Evolutionary conservation across 768 basidiomycete genomes (phyloP), one percentile per base, ranked within the genome.

Genomic region (Collybia nuda): DNA sequence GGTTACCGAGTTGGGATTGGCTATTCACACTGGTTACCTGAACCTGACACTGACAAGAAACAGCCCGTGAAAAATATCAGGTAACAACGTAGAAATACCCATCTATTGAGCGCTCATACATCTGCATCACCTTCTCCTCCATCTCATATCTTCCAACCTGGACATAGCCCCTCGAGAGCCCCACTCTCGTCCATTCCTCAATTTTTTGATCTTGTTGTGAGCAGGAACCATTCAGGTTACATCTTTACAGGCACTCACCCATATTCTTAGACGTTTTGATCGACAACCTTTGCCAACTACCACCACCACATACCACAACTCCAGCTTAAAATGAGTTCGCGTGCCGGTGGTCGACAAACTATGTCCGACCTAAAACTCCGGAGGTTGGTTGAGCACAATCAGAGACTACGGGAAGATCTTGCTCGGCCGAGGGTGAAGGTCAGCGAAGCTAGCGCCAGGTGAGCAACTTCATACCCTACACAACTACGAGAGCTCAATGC

Each of bases 351-450:
- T 45, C 74, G 82, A 53, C 93, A 94, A 75, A 91, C 91, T 57
- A 96, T 98, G 93, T 91, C 91, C 41, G 95, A 98, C 78, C 89
- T 98, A 68, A 97, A 97, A 81, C 88, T 97, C 51, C 82, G 95
- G 21, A 82, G 95, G 39, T 76, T 98, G 62, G 87, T 91, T 29
- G 95, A 98, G 69, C 94, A 98, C 75, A 98, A 97, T 65, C 87
- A 90, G 67, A 81, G 95, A 53, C 72, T 97, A 60, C 74, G 88
- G 59, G 95, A 97, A 64, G 95, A 98, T 69, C 75, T 98, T 49
- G 86, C 90, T 24, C 75, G 95, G 58, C 94, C 93, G 24, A 75
- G 95, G 66, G 84, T 94, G 61, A 78, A 86, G 65, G 91, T 98
- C 49, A 94, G 92, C 62, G 95, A 98, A 70, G 95, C 95, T 41